Base-by-base conservation (phyloP, 805 yeast genomes). In the Scheffersomyces amazonensis region DNA sequence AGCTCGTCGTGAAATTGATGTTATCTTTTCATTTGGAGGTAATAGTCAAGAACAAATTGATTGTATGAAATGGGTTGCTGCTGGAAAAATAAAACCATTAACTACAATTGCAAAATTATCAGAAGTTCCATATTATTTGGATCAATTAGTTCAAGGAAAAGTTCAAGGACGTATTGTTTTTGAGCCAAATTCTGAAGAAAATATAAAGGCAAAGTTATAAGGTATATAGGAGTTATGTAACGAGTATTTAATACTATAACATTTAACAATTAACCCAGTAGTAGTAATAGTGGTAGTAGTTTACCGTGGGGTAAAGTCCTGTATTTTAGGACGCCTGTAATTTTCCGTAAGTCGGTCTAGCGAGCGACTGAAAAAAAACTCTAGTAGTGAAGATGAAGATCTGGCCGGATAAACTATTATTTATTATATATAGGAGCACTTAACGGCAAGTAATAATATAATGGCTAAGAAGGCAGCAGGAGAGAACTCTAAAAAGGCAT, bases 401-500 rank as follows among this genome's bases (percentile, higher is more conserved):
- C n/a, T n/a, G n/a, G n/a, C n/a, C n/a, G n/a, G n/a, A n/a, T n/a
- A n/a, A n/a, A n/a, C n/a, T n/a, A n/a, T n/a, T n/a, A n/a, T n/a
- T n/a, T n/a, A n/a, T n/a, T n/a, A n/a, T n/a, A n/a, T n/a, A n/a
- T n/a, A n/a, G n/a, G n/a, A n/a, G n/a, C n/a, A n/a, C n/a, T n/a
- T n/a, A n/a, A n/a, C n/a, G n/a, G n/a, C n/a, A n/a, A n/a, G n/a
- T n/a, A n/a, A n/a, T n/a, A 5, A 17, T 9, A 16, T 12, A 35
- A 75, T 75, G 80, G 80, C 78, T 4, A 72, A 71, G 53, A 73
- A 72, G 53, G 44, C 61, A 46, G 64, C 63, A 18, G 76, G 70
- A 28, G 79, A 71, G 45, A 77, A 76, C 62, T 44, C 73, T 22
- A 77, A 76, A 59, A 77, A 77, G 53, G 83, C 73, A 0, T 78